Base-by-base conservation (phyloP, 805 yeast genomes). In the Alloascoidea africana region DNA sequence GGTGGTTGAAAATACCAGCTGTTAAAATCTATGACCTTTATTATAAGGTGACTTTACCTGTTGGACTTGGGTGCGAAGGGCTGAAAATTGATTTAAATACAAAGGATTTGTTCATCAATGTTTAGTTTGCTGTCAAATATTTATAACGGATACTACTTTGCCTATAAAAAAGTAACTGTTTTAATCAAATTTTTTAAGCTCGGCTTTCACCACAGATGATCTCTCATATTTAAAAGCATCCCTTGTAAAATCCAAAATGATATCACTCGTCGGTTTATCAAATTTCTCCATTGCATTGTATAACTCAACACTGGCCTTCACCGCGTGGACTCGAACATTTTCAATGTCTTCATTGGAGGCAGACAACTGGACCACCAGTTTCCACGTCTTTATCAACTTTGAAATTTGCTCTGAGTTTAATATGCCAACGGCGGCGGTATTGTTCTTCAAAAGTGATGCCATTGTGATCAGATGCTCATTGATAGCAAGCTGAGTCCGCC, bases 21-120 rank as follows among this genome's bases (percentile, higher is more conserved):
- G 56, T 82, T 44, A 66, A 67, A 41, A 81, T 79, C 3, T 78
- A 63, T 49, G 94, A 83, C 48, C 60, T 80, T 36, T 70, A 71
- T 44, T 81, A 70, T 57, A 73, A 77, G 45, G 76, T 81, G 32
- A 66, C 66, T 16, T 58, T 84, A 41, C 75, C 76, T 15, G 60
- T 66, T 0, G 49, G 66, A 14, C 58, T 70, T 0, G 73, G 66
- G 0, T 46, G 59, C 5, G 59, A 55, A n/a, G 36, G 36, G 17
- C 42, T 47, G 30, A 39, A 36, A 13, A 34, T 44, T 8, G 51
- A 47, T 40, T 18, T 41, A 44, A 27, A 41, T 42, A n/a, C n/a
- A n/a, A 23, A 23, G n/a, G n/a, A 23, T 23, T 23, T 23, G n/a
- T 23, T 8, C 30, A 23, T 23, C n/a, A 8, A 23, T 23, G n/a